phyloP scores from a whole-genome alignment of 139 green algal genomes.

The Zygnema circumcarinatum region DNA sequence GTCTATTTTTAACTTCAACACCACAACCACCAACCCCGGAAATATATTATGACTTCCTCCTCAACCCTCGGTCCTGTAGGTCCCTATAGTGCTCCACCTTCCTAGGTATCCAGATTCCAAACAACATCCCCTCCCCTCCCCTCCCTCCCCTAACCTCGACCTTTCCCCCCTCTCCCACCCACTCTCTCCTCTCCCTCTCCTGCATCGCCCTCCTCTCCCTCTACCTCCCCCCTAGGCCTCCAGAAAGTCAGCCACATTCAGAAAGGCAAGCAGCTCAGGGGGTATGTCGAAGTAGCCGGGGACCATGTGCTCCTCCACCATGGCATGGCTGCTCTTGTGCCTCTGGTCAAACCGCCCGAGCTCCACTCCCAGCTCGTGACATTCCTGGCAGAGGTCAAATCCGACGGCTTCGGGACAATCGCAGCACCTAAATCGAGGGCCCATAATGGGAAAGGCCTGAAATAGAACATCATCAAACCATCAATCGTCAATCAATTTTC shows the following conservation, averaged over 20 bases:
- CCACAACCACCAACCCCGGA: too few relatives aligned
- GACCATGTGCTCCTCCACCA: conserved; percentile 49
- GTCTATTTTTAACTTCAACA: too few relatives aligned
- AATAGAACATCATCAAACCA: not conserved
- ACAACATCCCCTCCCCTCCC: not conserved
- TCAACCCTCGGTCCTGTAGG: not conserved
- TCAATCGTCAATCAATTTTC: too few relatives aligned
- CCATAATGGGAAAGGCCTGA: conserved; percentile 55
- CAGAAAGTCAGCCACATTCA: too few relatives aligned
- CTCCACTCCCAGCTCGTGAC: not conserved
- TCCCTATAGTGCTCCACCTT: not conserved
- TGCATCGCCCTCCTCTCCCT: not conserved
- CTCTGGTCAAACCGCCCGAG: conserved; percentile 54
- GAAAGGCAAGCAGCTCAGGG: too few relatives aligned
- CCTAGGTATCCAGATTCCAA: conserved; percentile 59
- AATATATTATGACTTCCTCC: too few relatives aligned
- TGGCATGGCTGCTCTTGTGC: conserved; percentile 25
- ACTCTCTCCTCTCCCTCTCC: not conserved
- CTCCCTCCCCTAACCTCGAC: not conserved
- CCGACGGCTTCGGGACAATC: conserved; percentile 41
- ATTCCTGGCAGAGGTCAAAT: conserved; percentile 40
- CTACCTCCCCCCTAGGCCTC: not conserved
- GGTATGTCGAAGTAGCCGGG: too few relatives aligned
- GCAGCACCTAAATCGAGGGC: conserved; percentile 20
- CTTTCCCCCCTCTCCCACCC: not conserved